Evolutionary conservation across 1,139 yeast genomes (phyloP), one percentile per base, ranked within the genome.

Genomic region (Yamadazyma friedrichii): DNA sequence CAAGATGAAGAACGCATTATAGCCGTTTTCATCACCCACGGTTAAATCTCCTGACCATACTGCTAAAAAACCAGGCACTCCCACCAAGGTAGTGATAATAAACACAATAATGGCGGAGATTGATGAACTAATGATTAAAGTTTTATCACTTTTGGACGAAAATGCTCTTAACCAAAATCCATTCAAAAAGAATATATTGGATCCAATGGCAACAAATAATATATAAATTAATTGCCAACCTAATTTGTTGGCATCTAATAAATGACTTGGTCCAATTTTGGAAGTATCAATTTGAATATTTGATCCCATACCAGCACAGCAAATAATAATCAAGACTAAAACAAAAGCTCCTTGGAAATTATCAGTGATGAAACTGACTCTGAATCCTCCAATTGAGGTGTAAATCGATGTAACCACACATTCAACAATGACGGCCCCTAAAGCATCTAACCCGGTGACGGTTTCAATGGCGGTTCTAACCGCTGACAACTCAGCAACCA

Each of bases 91-190:
- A 50, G 83, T 78, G 45, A 88, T 73, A 15, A 72, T 68, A 43
- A 85, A 78, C 33, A 82, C 70, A 29, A 85, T 75, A 44, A 85
- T 57, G 0, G 93, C 76, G 1, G 96, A 95, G 45, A 89, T 65
- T 2, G 82, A 69, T 41, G 91, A 80, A 16, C 95, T 95, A 51
- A 87, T 76, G 61, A 77, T 64, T 54, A 91, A 72, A 56, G 89
- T 96, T 53, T 72, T 80, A 61, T 88, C 80, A 9, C 89, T 68
- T 48, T 80, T 78, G 12, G 96, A 84, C 3, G 98, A 96, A 69
- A 91, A 91, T 0, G 98, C 86, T 56, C 98, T 75, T 50, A 91
- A 68, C 98, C 98, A 91, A 60, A 89, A 89, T 0, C 96, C 96
- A 28, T 95, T 80, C 76, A 91, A 70, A 61, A 91, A 89, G 56